Evolutionary conservation across 345 rosid species (phyloP), one percentile per base, ranked within the genome.

Genomic region (Balakata baccata): DNA sequence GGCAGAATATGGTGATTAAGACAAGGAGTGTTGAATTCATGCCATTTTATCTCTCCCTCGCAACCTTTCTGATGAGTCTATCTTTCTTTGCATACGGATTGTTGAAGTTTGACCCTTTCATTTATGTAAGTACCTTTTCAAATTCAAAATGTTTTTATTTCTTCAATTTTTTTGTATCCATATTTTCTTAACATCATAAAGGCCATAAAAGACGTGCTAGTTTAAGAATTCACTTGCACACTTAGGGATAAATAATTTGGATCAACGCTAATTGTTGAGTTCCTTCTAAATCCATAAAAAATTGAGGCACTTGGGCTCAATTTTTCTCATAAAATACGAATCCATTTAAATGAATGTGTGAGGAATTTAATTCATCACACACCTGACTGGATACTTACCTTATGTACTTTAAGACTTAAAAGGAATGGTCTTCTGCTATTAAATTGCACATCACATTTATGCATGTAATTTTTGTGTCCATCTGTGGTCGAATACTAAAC

Each of bases 1-100:
- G 67, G 8, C 86, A 87, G 90, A 85, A 84, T 61, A 45, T 84
- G 80, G 90, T 85, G 58, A 73, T 80, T 51, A 82, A 82, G 53
- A 82, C 81, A 39, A 81, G 68, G 43, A 87, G 90, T 18, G 84
- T 85, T 5, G 90, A 85, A 23, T 87, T 66, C 82, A 87, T 87
- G 90, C 87, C 90, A 0, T 81, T 84, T 43, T 78, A 56, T 56
- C 88, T 87, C 23, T 87, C 90, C 11, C 74, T 87, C 20, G 77
- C 90, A 14, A 82, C 86, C 34, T 82, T 85, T 71, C 47, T 84
- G 74, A 85, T 70, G 86, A 84, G 88, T 68, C 75, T 85, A n/a
- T 84, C 88, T 29, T 84, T 87, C 79, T 79, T 74, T n/a, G 76
- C 68, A 0, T 84, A 82, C 49, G 87, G 88, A 74, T 22, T 78